Evolutionary conservation across 441 rosid genomes (phyloP).

Genomic region (Croton laevigatus): DNA sequence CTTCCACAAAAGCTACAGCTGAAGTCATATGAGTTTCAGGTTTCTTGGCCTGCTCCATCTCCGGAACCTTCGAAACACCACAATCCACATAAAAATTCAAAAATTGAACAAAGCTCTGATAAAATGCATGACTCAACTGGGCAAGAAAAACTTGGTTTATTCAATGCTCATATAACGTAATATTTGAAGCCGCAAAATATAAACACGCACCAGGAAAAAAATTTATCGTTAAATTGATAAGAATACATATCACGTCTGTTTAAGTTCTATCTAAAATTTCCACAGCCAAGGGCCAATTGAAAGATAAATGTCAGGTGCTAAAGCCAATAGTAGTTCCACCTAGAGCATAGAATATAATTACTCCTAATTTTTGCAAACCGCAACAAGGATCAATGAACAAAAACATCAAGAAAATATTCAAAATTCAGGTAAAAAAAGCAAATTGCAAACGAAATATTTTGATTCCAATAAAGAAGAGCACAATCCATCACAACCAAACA

Average conservation of each 20-base stretch:
- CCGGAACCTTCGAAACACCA: slow-evolving; percentile 34
- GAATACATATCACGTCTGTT: background rate
- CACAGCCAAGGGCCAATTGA: background rate
- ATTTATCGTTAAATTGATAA: slow-evolving; percentile 2
- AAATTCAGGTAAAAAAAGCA: background rate
- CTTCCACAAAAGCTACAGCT: slow-evolving; percentile 91
- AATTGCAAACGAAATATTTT: background rate
- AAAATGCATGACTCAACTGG: background rate
- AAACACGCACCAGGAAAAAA: background rate
- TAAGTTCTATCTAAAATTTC: background rate
- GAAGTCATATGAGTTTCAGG: slow-evolving; percentile 65
- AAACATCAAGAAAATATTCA: background rate
- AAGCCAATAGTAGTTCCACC: too few relatives aligned
- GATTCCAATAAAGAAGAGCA: background rate
- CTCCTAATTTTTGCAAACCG: background rate
- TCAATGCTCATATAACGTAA: background rate
- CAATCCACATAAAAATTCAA: background rate
- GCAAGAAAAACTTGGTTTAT: background rate
- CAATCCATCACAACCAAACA: background rate
- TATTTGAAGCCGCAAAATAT: background rate
- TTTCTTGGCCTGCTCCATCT: slow-evolving; percentile 48
- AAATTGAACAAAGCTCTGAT: background rate
- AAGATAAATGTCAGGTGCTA: background rate
- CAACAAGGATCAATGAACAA: slow-evolving; percentile 3
- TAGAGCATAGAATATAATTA: background rate